Evolutionary conservation across 2,329 filamentous ascomycete species (phyloP), one percentile per base, ranked within the genome.

Genomic region (Tricladium varicosporioides): DNA sequence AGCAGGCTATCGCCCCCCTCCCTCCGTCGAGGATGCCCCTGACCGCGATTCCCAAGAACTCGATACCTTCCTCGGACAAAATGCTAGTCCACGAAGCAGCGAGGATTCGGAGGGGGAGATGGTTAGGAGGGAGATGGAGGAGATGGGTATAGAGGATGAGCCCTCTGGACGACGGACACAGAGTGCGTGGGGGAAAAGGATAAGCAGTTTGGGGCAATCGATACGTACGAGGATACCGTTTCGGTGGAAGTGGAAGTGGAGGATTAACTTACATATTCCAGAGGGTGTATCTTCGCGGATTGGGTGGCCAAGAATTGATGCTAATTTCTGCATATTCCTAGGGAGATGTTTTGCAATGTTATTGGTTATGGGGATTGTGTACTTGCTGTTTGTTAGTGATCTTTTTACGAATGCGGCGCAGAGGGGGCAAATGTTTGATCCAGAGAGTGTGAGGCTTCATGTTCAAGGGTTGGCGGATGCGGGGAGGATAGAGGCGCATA

Each of bases 311-410:
- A 57, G 51, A 15, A 52, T 72, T 3, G 68, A 71, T 60, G 68
- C 69, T 27, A 67, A 71, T 60, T 70, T 76, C 43, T 71, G 84
- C 43, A 80, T 94, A 5, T 77, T 93, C 19, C 71, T 92, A 46
- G 87, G 87, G 42, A 84, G 93, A 31, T 70, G 94, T 33, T 80
- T 91, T 58, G 92, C 88, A 1, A 76, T 96, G 11, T 76, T 92
- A 48, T 74, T 95, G 47, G 85, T 97, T 11, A 76, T 92, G 48
- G 82, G 84, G 15, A 80, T 96, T 60, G 79, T 96, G 45, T 97
- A 96, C 73, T 76, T 93, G 53, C 78, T 97, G 50, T 92, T 97
- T 69, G 83, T 92, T 60, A 91, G 89, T 70, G 89, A 96, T 73
- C 73, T 97, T 43, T 91, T 97, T 68, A 84, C 84, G 42, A 79